Evolutionary conservation across 441 rosid species (phyloP), one percentile per base, ranked within the genome.

Genomic region (Manihot esculenta): DNA sequence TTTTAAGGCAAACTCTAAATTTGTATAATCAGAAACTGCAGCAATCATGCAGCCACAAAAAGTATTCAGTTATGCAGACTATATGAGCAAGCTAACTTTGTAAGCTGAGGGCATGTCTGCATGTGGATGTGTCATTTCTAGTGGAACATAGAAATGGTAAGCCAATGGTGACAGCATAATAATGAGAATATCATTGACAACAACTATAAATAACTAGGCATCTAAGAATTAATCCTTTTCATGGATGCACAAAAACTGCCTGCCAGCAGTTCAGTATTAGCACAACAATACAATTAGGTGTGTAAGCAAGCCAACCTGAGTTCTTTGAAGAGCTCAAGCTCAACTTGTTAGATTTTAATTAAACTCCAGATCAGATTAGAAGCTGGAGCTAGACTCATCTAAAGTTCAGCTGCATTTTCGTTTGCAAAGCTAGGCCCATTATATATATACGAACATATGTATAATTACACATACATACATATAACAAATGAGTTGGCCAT

Each of bases 11-110:
- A 42, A 26, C 59, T 38, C 49, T 20, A 42, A 38, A 51, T 26
- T 27, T 49, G 10, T 38, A 51, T 30, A 10, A 13, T 44, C 21
- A n/a, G 18, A 51, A n/a, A 10, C 44, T 41, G 62, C 44, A 30
- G 23, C 35, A 70, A 50, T n/a, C 30, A 70, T 53, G 6, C 26
- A 47, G 60, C 50, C 59, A 35, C 21, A 15, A n/a, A 51, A 55
- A 27, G 26, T 62, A 30, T 30, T 61, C 57, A 55, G 30, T 17
- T 42, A 33, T n/a, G 59, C 56, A 55, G 48, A 30, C 18, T 35
- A 27, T 8, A 62, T n/a, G 44, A 53, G 38, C 50, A 47, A 23
- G 11, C 41, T 64, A 47, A 30, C 8, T 45, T 1, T 45, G 49
- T 4, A 45, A 45, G 13, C 8, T 11, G 13, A 7, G 27, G 38